These are phyloP conservation scores for Conticribra guillardii DNA, from an alignment of 108 stramenopile species.

Conservation along the genomic window DNA sequence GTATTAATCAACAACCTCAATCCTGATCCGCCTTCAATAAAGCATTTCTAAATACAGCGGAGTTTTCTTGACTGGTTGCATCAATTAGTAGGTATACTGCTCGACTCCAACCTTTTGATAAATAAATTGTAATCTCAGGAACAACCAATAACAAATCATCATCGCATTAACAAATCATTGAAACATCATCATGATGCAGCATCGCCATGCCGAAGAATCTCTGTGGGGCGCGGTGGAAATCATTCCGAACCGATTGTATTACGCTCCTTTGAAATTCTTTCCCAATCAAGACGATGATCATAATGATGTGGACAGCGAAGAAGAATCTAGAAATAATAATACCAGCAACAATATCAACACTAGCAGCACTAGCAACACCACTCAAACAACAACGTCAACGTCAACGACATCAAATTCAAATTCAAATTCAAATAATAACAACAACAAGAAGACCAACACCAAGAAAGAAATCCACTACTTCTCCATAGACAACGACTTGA, in stretches of 20 bases:
- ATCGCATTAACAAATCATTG: too few species aligned
- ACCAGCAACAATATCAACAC: background rate
- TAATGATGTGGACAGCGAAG: conserved; percentile 10
- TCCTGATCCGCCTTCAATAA: too few species aligned
- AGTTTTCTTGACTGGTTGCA: too few species aligned
- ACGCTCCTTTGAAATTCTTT: conserved; percentile 47
- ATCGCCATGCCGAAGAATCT: conserved; percentile 35
- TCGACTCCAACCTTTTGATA: too few species aligned
- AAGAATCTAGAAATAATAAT: background rate
- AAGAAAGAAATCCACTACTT: conserved; percentile 71
- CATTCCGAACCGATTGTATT: conserved; percentile 47
- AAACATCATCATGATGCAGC: too few species aligned
- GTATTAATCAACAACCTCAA: too few species aligned
- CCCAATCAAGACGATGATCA: too few species aligned
- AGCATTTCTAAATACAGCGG: too few species aligned
- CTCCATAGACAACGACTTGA: conserved; percentile 89
- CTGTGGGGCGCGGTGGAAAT: conserved; percentile 48
- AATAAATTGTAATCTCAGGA: too few species aligned
- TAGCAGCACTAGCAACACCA: background rate
- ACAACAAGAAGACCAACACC: background rate
- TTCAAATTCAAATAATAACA: conserved; percentile 1
- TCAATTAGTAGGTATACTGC: too few species aligned
- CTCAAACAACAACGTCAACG: background rate
- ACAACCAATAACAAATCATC: too few species aligned
- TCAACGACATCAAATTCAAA: conserved; percentile 2